Evolutionary conservation across 495 filamentous ascomycete genomes (phyloP).

Genomic region (Pseudomonodictys pantanalensis): DNA sequence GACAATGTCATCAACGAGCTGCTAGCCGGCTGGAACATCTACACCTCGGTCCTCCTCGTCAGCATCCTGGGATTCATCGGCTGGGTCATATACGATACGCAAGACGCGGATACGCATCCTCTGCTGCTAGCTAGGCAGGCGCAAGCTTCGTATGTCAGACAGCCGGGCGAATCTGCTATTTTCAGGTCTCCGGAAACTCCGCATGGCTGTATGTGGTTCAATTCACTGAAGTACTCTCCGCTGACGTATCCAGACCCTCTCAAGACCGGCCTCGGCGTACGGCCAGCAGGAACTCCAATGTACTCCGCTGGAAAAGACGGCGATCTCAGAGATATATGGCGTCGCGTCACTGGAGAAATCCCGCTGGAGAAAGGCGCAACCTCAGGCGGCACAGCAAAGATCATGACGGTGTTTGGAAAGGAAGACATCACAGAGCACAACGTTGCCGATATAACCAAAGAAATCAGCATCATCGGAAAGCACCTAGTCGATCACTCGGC

Average conservation of each 20-base stretch:
- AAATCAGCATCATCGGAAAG: slow-evolving; percentile 84
- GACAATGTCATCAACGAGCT: slow-evolving; percentile 66
- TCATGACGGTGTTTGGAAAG: slow-evolving; percentile 77
- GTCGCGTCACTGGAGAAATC: slow-evolving; percentile 62
- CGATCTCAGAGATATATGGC: slow-evolving; percentile 92
- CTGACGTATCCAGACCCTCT: slow-evolving; percentile 54
- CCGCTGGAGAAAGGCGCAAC: slow-evolving; percentile 45
- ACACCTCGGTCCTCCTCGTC: slow-evolving; percentile 62
- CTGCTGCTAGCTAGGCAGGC: slow-evolving; percentile 84
- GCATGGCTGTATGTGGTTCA: slow-evolving; percentile 54
- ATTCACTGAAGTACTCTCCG: neutral
- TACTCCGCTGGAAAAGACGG: slow-evolving; percentile 81
- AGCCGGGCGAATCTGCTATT: slow-evolving; percentile 76
- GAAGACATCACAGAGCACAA: slow-evolving; percentile 68
- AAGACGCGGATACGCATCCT: slow-evolving; percentile 86
- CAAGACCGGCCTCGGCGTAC: slow-evolving; percentile 77
- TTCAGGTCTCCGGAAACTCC: slow-evolving; percentile 80
- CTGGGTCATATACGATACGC: slow-evolving; percentile 58
- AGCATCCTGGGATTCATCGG: slow-evolving; percentile 59
- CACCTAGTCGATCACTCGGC: slow-evolving; percentile 64
- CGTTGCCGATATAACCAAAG: slow-evolving; percentile 68
- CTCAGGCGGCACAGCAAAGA: slow-evolving; percentile 60
- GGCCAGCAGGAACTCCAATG: slow-evolving; percentile 74
- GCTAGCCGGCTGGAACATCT: slow-evolving; percentile 75
- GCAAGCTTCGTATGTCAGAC: slow-evolving; percentile 70